These are phyloP conservation scores for Claviceps lovelessii DNA, from an alignment of 2,329 filamentous ascomycete species.

Conservation along the genomic window DNA sequence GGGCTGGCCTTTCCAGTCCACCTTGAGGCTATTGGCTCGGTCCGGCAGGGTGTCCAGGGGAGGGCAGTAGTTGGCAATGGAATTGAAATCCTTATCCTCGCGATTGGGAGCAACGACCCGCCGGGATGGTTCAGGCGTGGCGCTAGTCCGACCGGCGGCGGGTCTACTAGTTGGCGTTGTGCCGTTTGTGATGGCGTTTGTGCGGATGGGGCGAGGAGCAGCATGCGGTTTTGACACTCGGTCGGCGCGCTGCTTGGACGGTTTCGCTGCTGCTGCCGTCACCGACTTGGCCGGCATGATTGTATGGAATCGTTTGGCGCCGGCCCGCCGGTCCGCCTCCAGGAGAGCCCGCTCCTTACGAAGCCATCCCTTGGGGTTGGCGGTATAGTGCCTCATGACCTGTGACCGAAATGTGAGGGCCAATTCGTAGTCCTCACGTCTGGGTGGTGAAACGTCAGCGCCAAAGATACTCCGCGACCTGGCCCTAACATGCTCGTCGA, in stretches of 20 bases:
- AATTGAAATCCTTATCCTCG: conserved; percentile 68
- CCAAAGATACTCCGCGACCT: conserved; percentile 29
- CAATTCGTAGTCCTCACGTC: conserved; percentile 38
- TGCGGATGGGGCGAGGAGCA: conserved; percentile 12
- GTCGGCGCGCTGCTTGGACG: conserved; percentile 18
- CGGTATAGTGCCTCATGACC: conserved; percentile 30
- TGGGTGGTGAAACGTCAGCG: conserved; percentile 28
- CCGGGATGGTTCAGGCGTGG: conserved; percentile 35
- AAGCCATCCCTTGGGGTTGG: conserved; percentile 34
- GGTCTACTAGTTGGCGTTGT: conserved; percentile 14
- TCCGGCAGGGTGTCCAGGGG: conserved; percentile 49
- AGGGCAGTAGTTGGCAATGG: conserved; percentile 60
- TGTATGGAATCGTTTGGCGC: conserved; percentile 22
- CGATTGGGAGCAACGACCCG: conserved; percentile 49
- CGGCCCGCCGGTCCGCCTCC: conserved; percentile 31
- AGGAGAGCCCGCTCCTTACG: conserved; percentile 36
- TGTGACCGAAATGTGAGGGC: conserved; percentile 38
- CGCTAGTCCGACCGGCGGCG: conserved; percentile 24
- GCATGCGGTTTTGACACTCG: conserved; percentile 23
- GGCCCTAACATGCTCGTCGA: conserved; percentile 35
- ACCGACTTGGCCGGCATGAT: conserved; percentile 30
- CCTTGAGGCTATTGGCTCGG: conserved; percentile 59
- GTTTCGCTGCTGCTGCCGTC: conserved; percentile 16
- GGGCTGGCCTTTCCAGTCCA: conserved; percentile 73
- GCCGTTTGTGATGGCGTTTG: not conserved